Conservation (phyloP, 495 filamentous ascomycete genomes). For the Massariosphaeria phaeospora region DNA sequence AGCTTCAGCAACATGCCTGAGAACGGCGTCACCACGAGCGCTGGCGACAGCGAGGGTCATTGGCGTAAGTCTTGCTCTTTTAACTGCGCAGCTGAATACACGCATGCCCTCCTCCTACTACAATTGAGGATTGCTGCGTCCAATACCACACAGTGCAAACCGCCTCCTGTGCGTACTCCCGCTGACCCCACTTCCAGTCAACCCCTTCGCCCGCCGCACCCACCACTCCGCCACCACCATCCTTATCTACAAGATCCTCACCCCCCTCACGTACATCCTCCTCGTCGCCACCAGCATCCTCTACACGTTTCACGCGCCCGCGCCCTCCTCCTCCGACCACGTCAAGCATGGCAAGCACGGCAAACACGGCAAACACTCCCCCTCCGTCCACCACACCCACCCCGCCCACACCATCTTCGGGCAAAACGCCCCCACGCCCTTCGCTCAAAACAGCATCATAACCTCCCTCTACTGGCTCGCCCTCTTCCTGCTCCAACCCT, state of each 20-base stretch:
- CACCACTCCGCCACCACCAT: slow-evolving; percentile 32
- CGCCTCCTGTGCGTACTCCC: too few relatives aligned
- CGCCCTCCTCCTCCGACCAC: too few relatives aligned
- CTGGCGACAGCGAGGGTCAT: too few relatives aligned
- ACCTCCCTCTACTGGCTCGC: slow-evolving; percentile 74
- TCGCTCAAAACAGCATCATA: slow-evolving; percentile 66
- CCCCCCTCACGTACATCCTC: slow-evolving; percentile 66
- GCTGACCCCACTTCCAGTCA: slow-evolving; percentile 28
- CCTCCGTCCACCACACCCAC: slow-evolving; percentile 24
- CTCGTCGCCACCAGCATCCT: slow-evolving; percentile 62
- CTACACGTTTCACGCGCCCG: slow-evolving; percentile 60
- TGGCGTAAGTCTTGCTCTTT: too few relatives aligned
- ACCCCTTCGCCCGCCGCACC: slow-evolving; percentile 36
- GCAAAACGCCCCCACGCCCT: slow-evolving; percentile 66
- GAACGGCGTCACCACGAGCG: too few relatives aligned
- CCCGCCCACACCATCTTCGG: slow-evolving; percentile 55
- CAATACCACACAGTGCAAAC: too few relatives aligned
- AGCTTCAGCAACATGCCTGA: slow-evolving; percentile 11
- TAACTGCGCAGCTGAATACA: neutral
- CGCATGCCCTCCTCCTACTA: too few relatives aligned
- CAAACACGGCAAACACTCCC: slow-evolving; percentile 8
- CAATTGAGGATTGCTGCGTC: too few relatives aligned
- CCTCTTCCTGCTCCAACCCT: slow-evolving; percentile 68
- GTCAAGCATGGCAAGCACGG: slow-evolving; percentile 49
- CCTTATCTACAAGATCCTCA: slow-evolving; percentile 60